Evolutionary conservation across 371 early-diverging fungal genomes (phyloP).

Genomic region (Mortierella sp.): DNA sequence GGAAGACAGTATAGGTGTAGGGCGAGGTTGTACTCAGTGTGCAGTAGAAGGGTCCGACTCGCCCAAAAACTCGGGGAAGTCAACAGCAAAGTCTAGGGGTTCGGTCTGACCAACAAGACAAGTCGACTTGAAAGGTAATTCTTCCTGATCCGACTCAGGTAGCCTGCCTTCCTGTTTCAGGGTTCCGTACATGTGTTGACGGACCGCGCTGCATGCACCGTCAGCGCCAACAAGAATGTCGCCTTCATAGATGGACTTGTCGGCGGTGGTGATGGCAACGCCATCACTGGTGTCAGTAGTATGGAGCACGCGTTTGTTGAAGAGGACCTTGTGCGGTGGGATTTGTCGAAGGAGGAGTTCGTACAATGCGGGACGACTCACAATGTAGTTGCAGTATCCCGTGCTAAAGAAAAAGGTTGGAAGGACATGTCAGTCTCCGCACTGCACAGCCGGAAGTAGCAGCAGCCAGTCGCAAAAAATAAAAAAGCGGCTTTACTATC

Average conservation of each 20-base stretch:
- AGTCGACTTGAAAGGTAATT: neutral
- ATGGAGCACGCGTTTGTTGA: conserved; percentile 12
- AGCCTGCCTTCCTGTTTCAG: neutral
- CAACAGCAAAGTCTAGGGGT: neutral
- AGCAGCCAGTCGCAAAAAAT: neutral
- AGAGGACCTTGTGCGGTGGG: conserved; percentile 8
- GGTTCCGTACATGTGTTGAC: neutral
- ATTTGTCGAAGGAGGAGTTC: conserved; percentile 13
- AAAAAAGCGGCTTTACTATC: neutral
- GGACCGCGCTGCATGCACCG: conserved; percentile 12
- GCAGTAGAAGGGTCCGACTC: too few relatives aligned
- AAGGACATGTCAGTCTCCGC: neutral
- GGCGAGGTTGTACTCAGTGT: too few relatives aligned
- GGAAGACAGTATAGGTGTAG: conserved; percentile 1
- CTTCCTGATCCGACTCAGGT: neutral
- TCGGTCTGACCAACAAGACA: neutral
- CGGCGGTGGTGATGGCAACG: conserved; percentile 9
- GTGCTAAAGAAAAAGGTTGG: neutral
- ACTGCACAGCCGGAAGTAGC: neutral
- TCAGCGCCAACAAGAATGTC: conserved; percentile 21
- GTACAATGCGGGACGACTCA: neutral
- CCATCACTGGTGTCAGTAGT: neutral
- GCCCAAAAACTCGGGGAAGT: neutral
- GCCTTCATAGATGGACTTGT: conserved; percentile 6
- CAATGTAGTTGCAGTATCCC: neutral